Evolutionary conservation across 371 early-diverging fungal species (phyloP).

Genomic region (Apophysomyces elegans): DNA sequence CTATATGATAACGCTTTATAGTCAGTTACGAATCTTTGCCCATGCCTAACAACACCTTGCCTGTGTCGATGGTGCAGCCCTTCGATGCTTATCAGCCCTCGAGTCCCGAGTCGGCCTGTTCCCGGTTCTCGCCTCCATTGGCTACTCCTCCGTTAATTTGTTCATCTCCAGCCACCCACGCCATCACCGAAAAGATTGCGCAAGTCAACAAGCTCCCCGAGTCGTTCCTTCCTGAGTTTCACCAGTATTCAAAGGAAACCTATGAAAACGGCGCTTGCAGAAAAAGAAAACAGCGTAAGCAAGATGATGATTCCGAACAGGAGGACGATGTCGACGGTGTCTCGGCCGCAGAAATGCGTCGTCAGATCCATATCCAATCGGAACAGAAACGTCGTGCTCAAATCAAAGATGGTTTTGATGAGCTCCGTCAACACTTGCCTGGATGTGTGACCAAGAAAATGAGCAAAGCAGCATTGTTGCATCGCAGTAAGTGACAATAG

Average conservation of each 20-base stretch:
- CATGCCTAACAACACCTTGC: constrained; percentile 4
- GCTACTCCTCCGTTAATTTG: constrained; percentile 24
- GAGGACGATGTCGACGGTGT: constrained; percentile 36
- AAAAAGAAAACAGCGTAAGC: constrained; percentile 35
- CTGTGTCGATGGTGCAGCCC: constrained; percentile 23
- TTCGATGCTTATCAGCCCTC: constrained; percentile 32
- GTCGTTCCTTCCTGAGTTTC: constrained; percentile 54
- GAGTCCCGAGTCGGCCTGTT: constrained; percentile 36
- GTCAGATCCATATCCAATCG: constrained; percentile 65
- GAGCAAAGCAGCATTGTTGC: constrained; percentile 60
- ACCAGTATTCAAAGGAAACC: constrained; percentile 54
- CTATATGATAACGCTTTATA: neutral
- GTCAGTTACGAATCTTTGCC: constrained; percentile 2
- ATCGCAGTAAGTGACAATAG: constrained; percentile 43
- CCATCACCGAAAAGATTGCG: constrained; percentile 46
- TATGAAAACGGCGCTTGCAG: constrained; percentile 52
- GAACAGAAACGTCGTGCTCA: constrained; percentile 67
- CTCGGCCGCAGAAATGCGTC: constrained; percentile 54
- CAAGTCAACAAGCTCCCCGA: constrained; percentile 52
- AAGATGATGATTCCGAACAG: constrained; percentile 29
- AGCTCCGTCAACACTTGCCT: constrained; percentile 58
- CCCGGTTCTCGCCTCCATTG: constrained; percentile 38
- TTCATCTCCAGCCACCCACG: constrained; percentile 25
- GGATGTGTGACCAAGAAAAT: constrained; percentile 60
- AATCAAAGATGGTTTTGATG: constrained; percentile 64